Evolutionary conservation across 352 stramenopile genomes (phyloP), one percentile per base, ranked within the genome.

Genomic region (Globisporangium perplexum): DNA sequence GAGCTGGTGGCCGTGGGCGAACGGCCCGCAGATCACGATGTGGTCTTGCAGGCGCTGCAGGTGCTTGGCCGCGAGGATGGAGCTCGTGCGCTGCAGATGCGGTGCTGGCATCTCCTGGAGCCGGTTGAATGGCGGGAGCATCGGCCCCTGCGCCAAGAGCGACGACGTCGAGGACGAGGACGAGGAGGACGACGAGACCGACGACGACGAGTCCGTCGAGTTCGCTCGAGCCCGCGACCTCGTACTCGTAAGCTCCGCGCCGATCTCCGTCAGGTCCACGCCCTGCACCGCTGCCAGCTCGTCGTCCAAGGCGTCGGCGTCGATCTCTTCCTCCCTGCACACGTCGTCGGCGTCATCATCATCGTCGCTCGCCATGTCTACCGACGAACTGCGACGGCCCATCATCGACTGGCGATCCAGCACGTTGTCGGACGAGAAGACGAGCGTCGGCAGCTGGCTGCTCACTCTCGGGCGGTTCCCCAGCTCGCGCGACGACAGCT

Each of bases 381-480:
- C 56, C 4, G 69, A 75, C 26, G 39, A 56, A 39, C 56, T 59
- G 18, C 63, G 68, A 4, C 60, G 59, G 5, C 55, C 57, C 39
- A 65, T 50, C 33, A 75, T 57, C n/a, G 72, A 83, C 54, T 77
- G 72, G 14, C 72, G 72, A 30, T 71, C 71, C 23, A 83, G 55
- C 23, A 83, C 69, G 1, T 65, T 72, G 30, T 80, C 69, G 7
- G 68, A 77, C 6, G 65, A 77, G 30, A 77, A 83, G 1, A 83
- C 61, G 17, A 83, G 65, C 33, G 69, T 77, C n/a, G 72, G 60
- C 10, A 58, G 51, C 11, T 23, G 23, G 22, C 43, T 38, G 22
- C 7, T 39, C 23, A 14, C 22, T 36, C 55, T 2, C 3, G 15
- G 18, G 4, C 33, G 58, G 7, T 20, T 10, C 1, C n/a, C 17